Percentiles rank a stretch among this genome's conserved stretches.
Evolutionary conservation across 345 rosid species (phyloP).

Genomic region (Acer saccharum): DNA sequence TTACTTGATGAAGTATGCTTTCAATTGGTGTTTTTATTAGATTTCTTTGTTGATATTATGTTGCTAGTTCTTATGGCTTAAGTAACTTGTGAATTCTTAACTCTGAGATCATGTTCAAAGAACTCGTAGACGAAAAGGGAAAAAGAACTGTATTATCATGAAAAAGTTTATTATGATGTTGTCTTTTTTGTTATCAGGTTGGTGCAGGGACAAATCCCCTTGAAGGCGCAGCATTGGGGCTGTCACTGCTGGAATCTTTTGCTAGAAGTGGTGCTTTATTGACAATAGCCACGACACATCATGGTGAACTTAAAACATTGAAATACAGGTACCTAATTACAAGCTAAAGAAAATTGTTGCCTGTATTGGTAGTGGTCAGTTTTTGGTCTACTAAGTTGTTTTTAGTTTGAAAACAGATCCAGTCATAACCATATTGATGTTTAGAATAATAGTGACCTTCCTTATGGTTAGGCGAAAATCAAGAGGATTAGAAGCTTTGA

Average conservation of each 20-base stretch:
- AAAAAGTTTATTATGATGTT: slow-evolving; percentile 1
- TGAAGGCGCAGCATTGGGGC: slow-evolving; percentile 96
- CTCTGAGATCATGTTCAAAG: neutral
- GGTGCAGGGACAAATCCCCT: slow-evolving; percentile 99
- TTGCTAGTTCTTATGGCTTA: neutral
- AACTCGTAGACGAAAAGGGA: neutral
- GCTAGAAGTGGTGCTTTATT: slow-evolving; percentile 70
- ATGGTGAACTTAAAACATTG: slow-evolving; percentile 87
- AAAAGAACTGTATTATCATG: slow-evolving; percentile 1
- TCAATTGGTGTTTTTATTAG: neutral
- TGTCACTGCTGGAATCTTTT: slow-evolving; percentile 88
- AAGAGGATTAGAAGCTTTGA: neutral
- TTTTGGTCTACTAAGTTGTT: neutral
- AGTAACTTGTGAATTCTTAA: neutral
- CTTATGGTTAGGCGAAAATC: neutral
- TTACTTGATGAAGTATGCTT: slow-evolving; percentile 88
- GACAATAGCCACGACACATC: slow-evolving; percentile 94
- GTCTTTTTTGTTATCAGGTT: slow-evolving; percentile 46
- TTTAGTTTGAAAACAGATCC: slow-evolving; percentile 7
- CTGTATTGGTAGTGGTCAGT: neutral
- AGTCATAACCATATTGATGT: neutral
- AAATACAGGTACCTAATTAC: slow-evolving; percentile 70
- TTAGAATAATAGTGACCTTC: neutral
- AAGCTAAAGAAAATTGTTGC: slow-evolving; percentile 11
- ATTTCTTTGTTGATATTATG: neutral